Conservation (phyloP, 805 yeast species). For the Debaryomyces hansenii region DNA sequence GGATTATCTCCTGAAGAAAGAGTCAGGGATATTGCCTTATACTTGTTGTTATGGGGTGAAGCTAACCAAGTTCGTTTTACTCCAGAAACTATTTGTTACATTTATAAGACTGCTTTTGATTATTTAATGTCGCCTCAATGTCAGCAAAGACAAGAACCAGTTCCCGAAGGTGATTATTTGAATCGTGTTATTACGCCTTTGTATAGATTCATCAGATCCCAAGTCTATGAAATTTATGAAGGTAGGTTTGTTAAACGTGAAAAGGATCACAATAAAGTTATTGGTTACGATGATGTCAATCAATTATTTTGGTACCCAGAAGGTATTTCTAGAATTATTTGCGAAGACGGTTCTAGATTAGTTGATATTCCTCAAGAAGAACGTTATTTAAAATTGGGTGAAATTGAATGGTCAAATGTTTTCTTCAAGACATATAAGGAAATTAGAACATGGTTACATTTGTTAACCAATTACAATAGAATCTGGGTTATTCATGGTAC, state of each 20-base stretch:
- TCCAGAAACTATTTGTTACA: conserved; percentile 85
- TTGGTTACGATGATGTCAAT: conserved; percentile 97
- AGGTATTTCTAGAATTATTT: conserved; percentile 89
- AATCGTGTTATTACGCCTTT: conserved; percentile 92
- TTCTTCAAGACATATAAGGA: conserved; percentile 96
- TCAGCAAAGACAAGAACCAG: conserved; percentile 81
- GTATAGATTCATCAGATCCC: conserved; percentile 75
- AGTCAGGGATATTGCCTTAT: conserved; percentile 76
- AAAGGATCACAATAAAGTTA: conserved; percentile 74
- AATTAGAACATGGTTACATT: conserved; percentile 95
- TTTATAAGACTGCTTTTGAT: conserved; percentile 92
- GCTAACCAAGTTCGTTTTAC: conserved; percentile 94
- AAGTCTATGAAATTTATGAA: conserved; percentile 77
- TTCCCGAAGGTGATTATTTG: conserved; percentile 87
- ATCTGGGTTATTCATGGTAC: conserved; percentile 94
- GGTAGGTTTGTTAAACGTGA: conserved; percentile 85
- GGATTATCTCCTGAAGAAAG: conserved; percentile 70
- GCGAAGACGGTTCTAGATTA: conserved; percentile 90
- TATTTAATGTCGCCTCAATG: conserved; percentile 87
- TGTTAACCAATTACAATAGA: conserved; percentile 94
- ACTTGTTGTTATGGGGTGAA: conserved; percentile 84
- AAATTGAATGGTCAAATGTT: conserved; percentile 86
- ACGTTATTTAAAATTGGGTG: conserved; percentile 87
- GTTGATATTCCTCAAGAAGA: conserved; percentile 88
- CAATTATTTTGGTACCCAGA: conserved; percentile 99